Conservation (phyloP, 1,284 basidiomycete species). For the Microbotryum silenes-acaulis region DNA sequence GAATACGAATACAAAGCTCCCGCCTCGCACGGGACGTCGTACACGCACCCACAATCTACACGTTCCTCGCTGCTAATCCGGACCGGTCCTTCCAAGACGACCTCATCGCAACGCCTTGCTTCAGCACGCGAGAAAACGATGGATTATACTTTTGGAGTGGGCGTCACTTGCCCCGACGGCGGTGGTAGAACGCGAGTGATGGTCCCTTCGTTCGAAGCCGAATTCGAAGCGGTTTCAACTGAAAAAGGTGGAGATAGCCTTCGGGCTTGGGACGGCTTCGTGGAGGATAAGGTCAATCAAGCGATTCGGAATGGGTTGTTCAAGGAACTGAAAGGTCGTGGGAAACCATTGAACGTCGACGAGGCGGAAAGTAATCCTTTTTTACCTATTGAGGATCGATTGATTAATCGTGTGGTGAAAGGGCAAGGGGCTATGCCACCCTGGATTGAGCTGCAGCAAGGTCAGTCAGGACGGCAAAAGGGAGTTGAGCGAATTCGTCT, state of each 20-base stretch:
- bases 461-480: constrained; percentile 40
- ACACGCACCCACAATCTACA: neutral
- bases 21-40: constrained; percentile 7
- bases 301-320: constrained; percentile 64
- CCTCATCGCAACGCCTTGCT: constrained; percentile 6
- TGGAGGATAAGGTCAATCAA: constrained; percentile 73
- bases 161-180: neutral
- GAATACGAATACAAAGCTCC: constrained; percentile 17
- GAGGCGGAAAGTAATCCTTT: constrained; percentile 68
- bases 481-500: neutral
- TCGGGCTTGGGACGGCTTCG: constrained; percentile 64
- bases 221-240: neutral
- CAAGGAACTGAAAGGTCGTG: constrained; percentile 62
- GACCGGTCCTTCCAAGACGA: neutral
- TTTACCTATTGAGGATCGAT: constrained; percentile 35
- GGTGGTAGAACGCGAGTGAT: neutral
- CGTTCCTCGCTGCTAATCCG: neutral
- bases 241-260: constrained; percentile 35
- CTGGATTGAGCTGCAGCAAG: constrained; percentile 78
- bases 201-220: neutral
- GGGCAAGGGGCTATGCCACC: constrained; percentile 77
- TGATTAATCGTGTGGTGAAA: constrained; percentile 48
- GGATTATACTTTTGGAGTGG: constrained; percentile 17
- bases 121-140: constrained; percentile 19
- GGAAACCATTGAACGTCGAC: constrained; percentile 57